Base-by-base conservation (phyloP, 1,284 basidiomycete species). In the Mycosarcoma mackinlayi region DNA sequence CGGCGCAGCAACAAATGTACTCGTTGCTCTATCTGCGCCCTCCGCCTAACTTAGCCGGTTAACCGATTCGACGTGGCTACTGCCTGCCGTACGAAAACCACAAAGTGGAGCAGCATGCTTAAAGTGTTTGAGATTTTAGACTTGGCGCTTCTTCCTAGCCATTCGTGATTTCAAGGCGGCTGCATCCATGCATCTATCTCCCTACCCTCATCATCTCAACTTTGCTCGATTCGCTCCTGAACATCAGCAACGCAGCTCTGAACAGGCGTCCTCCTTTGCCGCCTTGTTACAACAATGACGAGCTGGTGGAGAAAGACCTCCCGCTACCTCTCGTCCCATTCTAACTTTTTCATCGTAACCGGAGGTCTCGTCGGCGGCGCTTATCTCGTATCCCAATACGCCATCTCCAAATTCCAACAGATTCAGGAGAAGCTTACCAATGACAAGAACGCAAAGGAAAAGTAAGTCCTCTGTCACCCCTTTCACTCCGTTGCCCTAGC, bases 311-410 rank as follows among this genome's bases (percentile, higher is more conserved):
- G 58, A 34, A 59, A 53, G 40, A 64, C 70, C 11, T 57, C 56
- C 18, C 44, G 38, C 46, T 68, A 73, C 45, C 61, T 73, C 57
- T 60, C 64, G 6, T 61, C 60, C n/a, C 65, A 65, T 37, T 63
- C 75, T 60, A 72, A 69, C 40, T 51, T 77, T 27, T 69, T 84
- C 39, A 52, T 82, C 8, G 75, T 81, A 44, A 66, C 81, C 24
- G 86, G 85, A 1, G 85, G 85, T 18, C 80, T 88, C 49, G 78
- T 87, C 7, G 91, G 90, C 5, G 88, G 89, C 3, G 83, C 88
- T 30, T 94, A 93, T 80, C 76, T 90, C 27, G 84, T 88, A n/a
- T 87, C 87, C 21, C 81, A 86, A 21, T 93, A 92, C 84, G 85
- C 91, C 48, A 79, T 85, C 25, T 85, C 88, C 46, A 86, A 90